Base-by-base conservation (phyloP, 225 moss, liverwort and hornwort genomes). In the Physcomitrellopsis africana region DNA sequence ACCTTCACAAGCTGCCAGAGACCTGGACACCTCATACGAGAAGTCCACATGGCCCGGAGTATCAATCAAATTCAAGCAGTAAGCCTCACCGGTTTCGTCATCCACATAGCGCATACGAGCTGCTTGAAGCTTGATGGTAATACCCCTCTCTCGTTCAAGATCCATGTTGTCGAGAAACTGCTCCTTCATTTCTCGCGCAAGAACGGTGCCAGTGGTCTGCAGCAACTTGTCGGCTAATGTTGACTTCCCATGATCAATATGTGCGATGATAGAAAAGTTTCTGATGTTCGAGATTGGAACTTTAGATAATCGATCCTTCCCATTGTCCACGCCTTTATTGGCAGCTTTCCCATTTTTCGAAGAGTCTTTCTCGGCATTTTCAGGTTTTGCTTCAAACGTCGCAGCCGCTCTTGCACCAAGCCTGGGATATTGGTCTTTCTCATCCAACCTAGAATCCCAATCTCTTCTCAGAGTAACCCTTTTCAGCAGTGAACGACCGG, bases 91-190 rank as follows among this genome's bases (percentile, higher is more conserved):
- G 51, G 79, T 81, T 17, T 90, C n/a, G n/a, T n/a, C 88, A 24
- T 86, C 91, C 75, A 90, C 89, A 51, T 82, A 94, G 60, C 96
- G 92, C 96, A 96, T 96, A 65, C 96, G 88, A 57, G 96, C 94
- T 77, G 96, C 96, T 86, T 96, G 96, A n/a, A 96, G 92, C 91
- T 96, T 96, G 70, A 96, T 96, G 59, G 96, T 96, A 80, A 96
- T 96, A 62, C 96, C 96, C 60, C 96, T 81, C 84, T 96, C 96
- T 77, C 94, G 88, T 75, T 96, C 96, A 72, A 96, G 86, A 76
- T 96, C 96, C 96, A 96, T 96, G 74, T 94, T 96, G 75, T 96
- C 96, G 5, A 96, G 86, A 72, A 96, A 96, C 67, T 96, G 96
- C 78, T 94, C 89, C 83, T 96, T 96, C 96, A 96, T 96, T 32